Base-by-base conservation (phyloP, 257 asterid genomes). In the Forsythia viridissima region DNA sequence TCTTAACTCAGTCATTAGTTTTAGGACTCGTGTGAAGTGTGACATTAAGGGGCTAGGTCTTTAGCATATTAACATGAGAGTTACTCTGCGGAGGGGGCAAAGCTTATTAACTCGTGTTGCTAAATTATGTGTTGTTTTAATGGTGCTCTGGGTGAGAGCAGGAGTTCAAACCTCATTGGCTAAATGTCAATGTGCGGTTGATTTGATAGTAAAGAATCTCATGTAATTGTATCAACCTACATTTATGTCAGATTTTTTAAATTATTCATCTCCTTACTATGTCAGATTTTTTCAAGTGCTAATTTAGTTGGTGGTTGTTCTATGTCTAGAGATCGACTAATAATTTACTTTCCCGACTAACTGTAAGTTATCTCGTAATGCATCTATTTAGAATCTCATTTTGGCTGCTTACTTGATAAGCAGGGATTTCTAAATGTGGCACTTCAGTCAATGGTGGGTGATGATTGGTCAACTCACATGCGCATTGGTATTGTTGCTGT, bases 401-500 rank as follows among this genome's bases (percentile, higher is more conserved):
- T 7, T 78, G 84, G 46, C 73, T 38, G 61, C 66, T 75, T 63
- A 10, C 70, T 42, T 80, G 79, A 83, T 69, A 67, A 84, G 39
- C 80, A 95, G 99, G 94, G 80, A 83, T 81, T 88, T 76, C 74
- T 93, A 43, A 78, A 79, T 76, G 84, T 84, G 63, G 82, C 83
- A 4, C 97, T 95, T 74, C 81, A 76, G 70, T 87, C 89, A 52
- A 79, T 78, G 80, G 48, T 11, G 70, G 77, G 70, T 59, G 81
- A 61, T 76, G 89, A 70, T 68, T 95, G 97, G 97, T 81, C 90
- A 48, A 85, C 74, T 80, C 77, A 85, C 82, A 81, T 92, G 75
- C 98, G 92, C 34, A 79, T 80, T 75, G 99, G 99, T 74, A 76
- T 92, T 75, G 90, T 91, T 82, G 92, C 87, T 80, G 85, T 95